These are phyloP conservation scores for Suhomyces vadensis DNA, from an alignment of 805 yeast genomes.

Conservation along the genomic window DNA sequence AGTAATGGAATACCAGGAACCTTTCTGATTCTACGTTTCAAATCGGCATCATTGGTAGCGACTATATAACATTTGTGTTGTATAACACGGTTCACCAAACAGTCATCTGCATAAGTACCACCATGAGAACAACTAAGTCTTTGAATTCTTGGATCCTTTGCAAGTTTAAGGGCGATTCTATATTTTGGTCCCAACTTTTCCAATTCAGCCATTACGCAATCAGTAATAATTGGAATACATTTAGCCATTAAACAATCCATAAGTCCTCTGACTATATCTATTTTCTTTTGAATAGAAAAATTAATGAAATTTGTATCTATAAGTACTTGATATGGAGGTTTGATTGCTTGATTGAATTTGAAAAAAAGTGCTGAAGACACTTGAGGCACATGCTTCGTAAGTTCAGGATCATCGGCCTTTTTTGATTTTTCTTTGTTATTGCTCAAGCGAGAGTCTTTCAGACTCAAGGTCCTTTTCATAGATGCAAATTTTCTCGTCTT, in stretches of 20 bases:
- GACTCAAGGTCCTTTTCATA: constrained; percentile 76
- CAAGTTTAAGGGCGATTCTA: constrained; percentile 88
- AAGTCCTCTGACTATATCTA: constrained; percentile 93
- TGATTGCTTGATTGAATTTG: constrained; percentile 89
- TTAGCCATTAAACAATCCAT: constrained; percentile 95
- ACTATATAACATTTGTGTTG: constrained; percentile 97
- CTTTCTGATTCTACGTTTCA: constrained; percentile 90
- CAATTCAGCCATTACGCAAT: constrained; percentile 97
- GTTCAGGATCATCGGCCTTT: constrained; percentile 64
- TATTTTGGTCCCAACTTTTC: constrained; percentile 95
- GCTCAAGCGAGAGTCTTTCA: constrained; percentile 65
- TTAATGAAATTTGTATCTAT: constrained; percentile 97
- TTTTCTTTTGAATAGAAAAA: constrained; percentile 92
- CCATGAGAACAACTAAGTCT: constrained; percentile 87
- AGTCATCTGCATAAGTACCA: constrained; percentile 98
- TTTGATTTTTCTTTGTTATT: constrained; percentile 27
- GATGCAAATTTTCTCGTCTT: constrained; percentile 96
- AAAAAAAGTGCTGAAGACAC: constrained; percentile 94
- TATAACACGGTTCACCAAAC: constrained; percentile 86
- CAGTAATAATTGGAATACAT: constrained; percentile 93
- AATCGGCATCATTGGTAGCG: constrained; percentile 96
- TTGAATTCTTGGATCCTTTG: constrained; percentile 89
- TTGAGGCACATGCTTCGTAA: constrained; percentile 63
- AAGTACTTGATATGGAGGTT: constrained; percentile 96
- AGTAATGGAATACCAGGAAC: constrained; percentile 96